Conservation (phyloP, 768 basidiomycete species). For the Mycena filopes region DNA sequence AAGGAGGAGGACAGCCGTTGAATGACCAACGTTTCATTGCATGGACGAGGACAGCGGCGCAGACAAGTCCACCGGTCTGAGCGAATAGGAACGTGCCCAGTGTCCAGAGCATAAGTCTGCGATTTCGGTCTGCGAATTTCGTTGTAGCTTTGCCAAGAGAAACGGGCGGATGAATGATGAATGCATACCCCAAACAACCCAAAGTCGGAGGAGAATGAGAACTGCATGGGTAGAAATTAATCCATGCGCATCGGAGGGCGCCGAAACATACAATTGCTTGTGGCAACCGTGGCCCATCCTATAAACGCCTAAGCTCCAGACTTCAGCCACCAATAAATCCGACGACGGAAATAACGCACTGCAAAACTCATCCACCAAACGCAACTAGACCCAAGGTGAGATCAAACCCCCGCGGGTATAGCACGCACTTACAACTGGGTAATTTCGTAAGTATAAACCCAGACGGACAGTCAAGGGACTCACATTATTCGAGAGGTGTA, state of each 20-base stretch:
- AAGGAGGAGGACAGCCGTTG: neutral
- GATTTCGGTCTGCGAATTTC: constrained; percentile 20
- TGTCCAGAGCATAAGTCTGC: constrained; percentile 25
- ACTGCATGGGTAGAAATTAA: constrained; percentile 11
- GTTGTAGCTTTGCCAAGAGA: neutral
- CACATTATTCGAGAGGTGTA: constrained; percentile 1
- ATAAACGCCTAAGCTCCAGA: constrained; percentile 18
- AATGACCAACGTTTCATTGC: constrained; percentile 15
- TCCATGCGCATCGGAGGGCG: too few relatives aligned
- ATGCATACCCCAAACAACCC: constrained; percentile 32
- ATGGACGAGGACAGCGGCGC: constrained; percentile 17
- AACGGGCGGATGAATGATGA: neutral
- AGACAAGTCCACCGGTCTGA: constrained; percentile 9
- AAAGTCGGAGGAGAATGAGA: constrained; percentile 32
- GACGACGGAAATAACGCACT: constrained; percentile 2
- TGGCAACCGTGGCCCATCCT: constrained; percentile 21
- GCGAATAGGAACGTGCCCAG: constrained; percentile 12
- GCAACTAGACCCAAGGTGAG: constrained; percentile 9
- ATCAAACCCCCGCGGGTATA: neutral
- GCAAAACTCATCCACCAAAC: constrained; percentile 28
- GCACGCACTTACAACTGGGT: constrained; percentile 26
- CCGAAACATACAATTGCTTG: constrained; percentile 26
- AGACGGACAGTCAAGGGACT: neutral
- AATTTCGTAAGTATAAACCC: neutral
- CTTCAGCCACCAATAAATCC: neutral